These are phyloP conservation scores for Vigna mungo DNA, from an alignment of 306 rosid species.

Conservation along the genomic window DNA sequence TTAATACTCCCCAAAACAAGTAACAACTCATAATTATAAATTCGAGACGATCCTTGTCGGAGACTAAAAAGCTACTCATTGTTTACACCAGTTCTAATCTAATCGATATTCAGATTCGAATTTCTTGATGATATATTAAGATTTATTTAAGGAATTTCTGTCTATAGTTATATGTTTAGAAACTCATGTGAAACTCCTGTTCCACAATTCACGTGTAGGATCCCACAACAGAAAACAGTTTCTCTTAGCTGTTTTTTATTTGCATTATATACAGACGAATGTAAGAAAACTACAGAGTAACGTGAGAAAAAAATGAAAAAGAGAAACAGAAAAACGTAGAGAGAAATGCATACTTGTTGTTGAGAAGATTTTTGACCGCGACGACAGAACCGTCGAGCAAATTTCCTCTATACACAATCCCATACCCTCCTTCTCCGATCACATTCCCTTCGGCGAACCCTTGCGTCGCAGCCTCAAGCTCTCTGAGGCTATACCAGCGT, in stretches of 20 bases:
- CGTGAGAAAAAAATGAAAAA: background rate
- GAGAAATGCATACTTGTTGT: constrained; percentile 73
- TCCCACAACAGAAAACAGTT: constrained; percentile 8
- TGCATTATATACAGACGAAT: background rate
- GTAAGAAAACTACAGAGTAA: background rate
- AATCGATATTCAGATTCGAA: background rate
- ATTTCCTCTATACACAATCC: constrained; percentile 78
- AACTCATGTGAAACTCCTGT: background rate
- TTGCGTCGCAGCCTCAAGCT: constrained; percentile 72
- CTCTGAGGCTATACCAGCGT: constrained; percentile 82
- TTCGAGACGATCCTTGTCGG: background rate
- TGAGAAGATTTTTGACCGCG: constrained; percentile 93
- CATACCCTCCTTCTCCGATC: constrained; percentile 98
- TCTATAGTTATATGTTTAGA: too few species aligned
- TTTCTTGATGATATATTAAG: too few species aligned
- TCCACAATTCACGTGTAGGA: constrained; percentile 13
- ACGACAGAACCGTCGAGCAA: constrained; percentile 76
- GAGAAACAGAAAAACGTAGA: background rate
- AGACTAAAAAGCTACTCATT: background rate
- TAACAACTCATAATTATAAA: constrained; percentile 33
- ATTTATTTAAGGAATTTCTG: background rate
- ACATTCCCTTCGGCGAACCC: constrained; percentile 69
- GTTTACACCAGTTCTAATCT: background rate
- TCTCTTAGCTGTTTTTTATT: background rate
- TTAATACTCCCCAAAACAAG: constrained; percentile 41